phyloP scores from a whole-genome alignment of 257 asterid genomes.

The Verbascum thapsus region DNA sequence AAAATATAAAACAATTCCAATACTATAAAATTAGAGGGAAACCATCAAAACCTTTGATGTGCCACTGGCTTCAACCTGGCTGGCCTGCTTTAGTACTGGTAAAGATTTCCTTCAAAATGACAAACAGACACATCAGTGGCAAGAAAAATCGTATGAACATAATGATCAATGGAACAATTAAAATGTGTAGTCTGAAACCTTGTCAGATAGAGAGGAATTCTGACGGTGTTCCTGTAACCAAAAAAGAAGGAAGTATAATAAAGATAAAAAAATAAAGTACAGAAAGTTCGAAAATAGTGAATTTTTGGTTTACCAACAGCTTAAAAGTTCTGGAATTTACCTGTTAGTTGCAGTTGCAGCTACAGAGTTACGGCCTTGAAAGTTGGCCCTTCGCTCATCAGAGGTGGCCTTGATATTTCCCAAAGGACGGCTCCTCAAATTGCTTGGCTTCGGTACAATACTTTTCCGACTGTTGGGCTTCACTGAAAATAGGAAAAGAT shows the following conservation, averaged over 20 bases:
- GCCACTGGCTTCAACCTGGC: slow-evolving; percentile 38
- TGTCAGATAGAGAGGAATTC: slow-evolving; percentile 49
- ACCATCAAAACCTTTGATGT: slow-evolving; percentile 50
- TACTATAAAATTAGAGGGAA: slow-evolving; percentile 26
- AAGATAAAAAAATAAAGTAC: slow-evolving; percentile 9
- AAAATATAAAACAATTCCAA: slow-evolving; percentile 4
- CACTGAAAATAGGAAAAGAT: slow-evolving; percentile 48
- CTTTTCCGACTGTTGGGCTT: slow-evolving; percentile 55
- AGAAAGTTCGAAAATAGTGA: slow-evolving; percentile 1
- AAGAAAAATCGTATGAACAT: slow-evolving; percentile 22
- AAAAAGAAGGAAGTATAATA: slow-evolving; percentile 30
- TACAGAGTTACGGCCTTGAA: slow-evolving; percentile 44
- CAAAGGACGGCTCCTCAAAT: slow-evolving; percentile 43
- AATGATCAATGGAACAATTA: slow-evolving; percentile 27
- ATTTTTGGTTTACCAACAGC: slow-evolving; percentile 5
- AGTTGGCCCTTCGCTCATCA: slow-evolving; percentile 41
- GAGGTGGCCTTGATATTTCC: slow-evolving; percentile 41
- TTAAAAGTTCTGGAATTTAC: slow-evolving; percentile 32
- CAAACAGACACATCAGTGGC: slow-evolving; percentile 32
- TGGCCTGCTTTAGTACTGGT: slow-evolving; percentile 56
- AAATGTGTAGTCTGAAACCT: slow-evolving; percentile 41
- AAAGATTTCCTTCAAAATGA: slow-evolving; percentile 66
- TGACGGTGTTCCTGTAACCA: slow-evolving; percentile 53
- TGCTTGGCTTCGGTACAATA: slow-evolving; percentile 52
- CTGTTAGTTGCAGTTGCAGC: slow-evolving; percentile 44